Evolutionary conservation across 805 yeast genomes (phyloP).

Genomic region (Candida yuanshanica): DNA sequence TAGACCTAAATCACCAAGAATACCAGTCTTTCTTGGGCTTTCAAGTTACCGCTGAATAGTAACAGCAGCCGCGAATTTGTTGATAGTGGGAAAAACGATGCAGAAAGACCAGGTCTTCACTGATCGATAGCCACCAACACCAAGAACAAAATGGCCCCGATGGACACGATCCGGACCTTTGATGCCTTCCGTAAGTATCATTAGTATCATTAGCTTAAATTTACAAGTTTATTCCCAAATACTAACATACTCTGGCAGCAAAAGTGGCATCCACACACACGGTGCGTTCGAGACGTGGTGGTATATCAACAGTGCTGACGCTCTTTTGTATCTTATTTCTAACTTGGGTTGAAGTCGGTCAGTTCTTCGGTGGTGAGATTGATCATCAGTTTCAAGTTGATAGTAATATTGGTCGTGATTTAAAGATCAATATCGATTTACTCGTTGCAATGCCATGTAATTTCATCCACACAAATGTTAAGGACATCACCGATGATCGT

Average conservation of each 20-base stretch:
- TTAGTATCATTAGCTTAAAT: background rate
- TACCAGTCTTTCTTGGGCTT: background rate
- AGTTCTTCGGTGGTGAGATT: slow-evolving; percentile 73
- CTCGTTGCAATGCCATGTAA: slow-evolving; percentile 83
- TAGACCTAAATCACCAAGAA: too few species aligned
- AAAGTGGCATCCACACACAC: slow-evolving; percentile 66
- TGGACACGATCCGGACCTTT: slow-evolving; percentile 40
- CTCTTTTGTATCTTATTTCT: slow-evolving; percentile 58
- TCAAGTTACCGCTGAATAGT: background rate
- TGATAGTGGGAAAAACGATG: background rate
- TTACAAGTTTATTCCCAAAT: background rate
- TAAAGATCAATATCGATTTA: slow-evolving; percentile 73
- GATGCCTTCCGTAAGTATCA: slow-evolving; percentile 63
- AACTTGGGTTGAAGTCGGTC: slow-evolving; percentile 81
- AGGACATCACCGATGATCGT: slow-evolving; percentile 73
- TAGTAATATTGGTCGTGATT: slow-evolving; percentile 44
- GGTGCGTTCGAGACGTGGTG: slow-evolving; percentile 73
- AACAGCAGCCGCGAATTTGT: background rate
- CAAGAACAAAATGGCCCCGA: background rate
- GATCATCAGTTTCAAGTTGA: slow-evolving; percentile 79
- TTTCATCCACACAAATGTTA: slow-evolving; percentile 64
- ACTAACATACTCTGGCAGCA: slow-evolving; percentile 33
- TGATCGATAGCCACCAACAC: background rate
- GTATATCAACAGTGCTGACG: slow-evolving; percentile 61
- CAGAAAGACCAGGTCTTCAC: background rate